Percentiles rank a stretch among this genome's conserved stretches.
These are phyloP conservation scores for Desmodesmus armatus DNA, from an alignment of 139 green algal genomes.

Conservation along the genomic window DNA sequence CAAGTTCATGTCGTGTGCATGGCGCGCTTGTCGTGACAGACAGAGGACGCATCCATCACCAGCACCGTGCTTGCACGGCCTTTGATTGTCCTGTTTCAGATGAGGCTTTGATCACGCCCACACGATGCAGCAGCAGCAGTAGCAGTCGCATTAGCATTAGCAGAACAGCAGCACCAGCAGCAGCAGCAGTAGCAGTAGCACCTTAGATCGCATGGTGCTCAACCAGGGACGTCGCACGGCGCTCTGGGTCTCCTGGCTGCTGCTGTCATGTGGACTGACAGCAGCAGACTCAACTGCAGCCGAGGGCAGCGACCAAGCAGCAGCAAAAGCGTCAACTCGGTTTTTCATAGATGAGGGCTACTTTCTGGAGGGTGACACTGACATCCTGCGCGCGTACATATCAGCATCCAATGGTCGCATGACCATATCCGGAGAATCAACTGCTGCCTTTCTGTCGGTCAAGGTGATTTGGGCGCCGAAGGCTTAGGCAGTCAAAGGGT, in stretches of 20 bases:
- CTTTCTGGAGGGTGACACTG: constrained; percentile 62
- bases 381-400: constrained; percentile 52
- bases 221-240: background rate
- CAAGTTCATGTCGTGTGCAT: too few relatives aligned
- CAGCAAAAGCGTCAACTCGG: constrained; percentile 28
- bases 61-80: too few relatives aligned
- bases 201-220: background rate
- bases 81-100: too few relatives aligned
- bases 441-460: constrained; percentile 48
- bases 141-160: background rate
- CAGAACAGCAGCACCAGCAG: background rate
- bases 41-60: too few relatives aligned
- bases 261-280: background rate
- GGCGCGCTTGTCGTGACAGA: too few relatives aligned
- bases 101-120: too few relatives aligned
- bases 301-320: background rate
- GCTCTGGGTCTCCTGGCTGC: background rate
- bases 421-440: constrained; percentile 50
- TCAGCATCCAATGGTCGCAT: constrained; percentile 29
- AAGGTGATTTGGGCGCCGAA: too few relatives aligned
- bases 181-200: background rate
- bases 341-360: constrained; percentile 69
- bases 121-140: background rate
- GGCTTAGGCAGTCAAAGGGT: too few relatives aligned
- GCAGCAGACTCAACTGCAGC: background rate